Evolutionary conservation across 2,329 filamentous ascomycete genomes (phyloP).

Genomic region (Ustulina deusta): DNA sequence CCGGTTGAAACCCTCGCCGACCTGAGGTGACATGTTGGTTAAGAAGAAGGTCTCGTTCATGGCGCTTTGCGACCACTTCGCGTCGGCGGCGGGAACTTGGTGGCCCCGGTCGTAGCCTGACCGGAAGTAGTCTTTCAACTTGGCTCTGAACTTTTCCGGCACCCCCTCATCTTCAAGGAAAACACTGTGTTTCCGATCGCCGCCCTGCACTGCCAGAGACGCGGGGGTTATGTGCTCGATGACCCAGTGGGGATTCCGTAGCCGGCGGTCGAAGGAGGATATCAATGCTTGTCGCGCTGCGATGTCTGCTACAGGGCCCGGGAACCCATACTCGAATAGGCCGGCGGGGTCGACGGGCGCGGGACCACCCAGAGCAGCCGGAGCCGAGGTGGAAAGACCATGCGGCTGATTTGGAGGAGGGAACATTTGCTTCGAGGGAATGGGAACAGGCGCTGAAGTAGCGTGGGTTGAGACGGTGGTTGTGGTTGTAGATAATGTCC

Average conservation of each 20-base stretch:
- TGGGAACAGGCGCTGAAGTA: constrained; percentile 53
- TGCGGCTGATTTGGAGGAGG: constrained; percentile 49
- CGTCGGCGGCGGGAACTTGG: constrained; percentile 96
- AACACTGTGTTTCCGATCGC: constrained; percentile 83
- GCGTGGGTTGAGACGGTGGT: constrained; percentile 51
- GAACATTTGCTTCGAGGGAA: constrained; percentile 71
- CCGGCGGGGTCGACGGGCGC: constrained; percentile 77
- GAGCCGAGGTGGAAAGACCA: constrained; percentile 48
- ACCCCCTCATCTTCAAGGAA: constrained; percentile 87
- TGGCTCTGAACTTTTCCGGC: constrained; percentile 87
- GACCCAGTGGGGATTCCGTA: constrained; percentile 93
- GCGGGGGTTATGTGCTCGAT: constrained; percentile 94
- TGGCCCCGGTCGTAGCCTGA: constrained; percentile 96
- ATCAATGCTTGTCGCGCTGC: constrained; percentile 80
- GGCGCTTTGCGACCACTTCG: constrained; percentile 92
- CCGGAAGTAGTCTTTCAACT: constrained; percentile 92
- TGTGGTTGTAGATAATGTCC: constrained; percentile 54
- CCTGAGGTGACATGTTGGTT: constrained; percentile 98
- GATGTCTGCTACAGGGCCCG: constrained; percentile 87
- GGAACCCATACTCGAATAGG: constrained; percentile 89
- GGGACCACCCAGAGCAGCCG: constrained; percentile 50
- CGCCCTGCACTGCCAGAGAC: constrained; percentile 79
- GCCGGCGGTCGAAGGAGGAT: constrained; percentile 90
- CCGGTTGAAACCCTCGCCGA: constrained; percentile 97
- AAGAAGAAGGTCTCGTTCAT: constrained; percentile 97